Conservation (phyloP, 2,329 filamentous ascomycete species). For the Neurospora sp. region DNA sequence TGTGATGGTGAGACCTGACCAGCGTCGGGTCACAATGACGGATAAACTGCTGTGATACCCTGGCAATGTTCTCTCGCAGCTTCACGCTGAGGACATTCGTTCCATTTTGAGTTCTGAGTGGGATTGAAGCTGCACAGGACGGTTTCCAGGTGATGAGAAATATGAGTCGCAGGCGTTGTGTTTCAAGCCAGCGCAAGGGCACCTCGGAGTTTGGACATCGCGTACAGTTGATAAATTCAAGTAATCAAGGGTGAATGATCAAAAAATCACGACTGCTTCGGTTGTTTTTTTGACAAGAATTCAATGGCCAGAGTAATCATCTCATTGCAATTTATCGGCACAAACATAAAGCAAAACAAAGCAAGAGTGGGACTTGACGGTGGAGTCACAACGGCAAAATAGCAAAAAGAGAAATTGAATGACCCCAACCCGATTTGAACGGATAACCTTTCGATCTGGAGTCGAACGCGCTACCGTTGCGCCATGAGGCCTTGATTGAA, state of each 20-base stretch:
- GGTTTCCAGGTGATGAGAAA: background rate
- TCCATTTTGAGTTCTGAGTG: background rate
- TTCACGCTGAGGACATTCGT: background rate
- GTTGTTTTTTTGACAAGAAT: fast-evolving
- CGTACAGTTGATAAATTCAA: background rate
- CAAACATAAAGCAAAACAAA: background rate
- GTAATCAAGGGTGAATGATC: background rate
- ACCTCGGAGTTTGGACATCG: background rate
- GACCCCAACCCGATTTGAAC: background rate
- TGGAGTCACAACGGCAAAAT: background rate
- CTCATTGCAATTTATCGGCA: background rate
- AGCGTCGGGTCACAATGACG: background rate
- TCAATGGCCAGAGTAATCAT: background rate
- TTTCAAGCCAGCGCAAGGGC: background rate
- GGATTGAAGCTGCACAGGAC: background rate
- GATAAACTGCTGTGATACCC: background rate
- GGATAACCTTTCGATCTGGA: background rate
- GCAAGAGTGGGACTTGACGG: background rate
- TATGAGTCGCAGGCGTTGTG: background rate
- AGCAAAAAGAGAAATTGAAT: background rate
- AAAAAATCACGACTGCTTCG: too few relatives aligned
- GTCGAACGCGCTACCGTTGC: too few relatives aligned
- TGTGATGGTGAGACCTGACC: background rate
- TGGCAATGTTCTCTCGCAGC: background rate
- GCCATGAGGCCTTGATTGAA: background rate